These are phyloP conservation scores for Hericium alpestre DNA, from an alignment of 768 basidiomycete genomes.

Conservation along the genomic window DNA sequence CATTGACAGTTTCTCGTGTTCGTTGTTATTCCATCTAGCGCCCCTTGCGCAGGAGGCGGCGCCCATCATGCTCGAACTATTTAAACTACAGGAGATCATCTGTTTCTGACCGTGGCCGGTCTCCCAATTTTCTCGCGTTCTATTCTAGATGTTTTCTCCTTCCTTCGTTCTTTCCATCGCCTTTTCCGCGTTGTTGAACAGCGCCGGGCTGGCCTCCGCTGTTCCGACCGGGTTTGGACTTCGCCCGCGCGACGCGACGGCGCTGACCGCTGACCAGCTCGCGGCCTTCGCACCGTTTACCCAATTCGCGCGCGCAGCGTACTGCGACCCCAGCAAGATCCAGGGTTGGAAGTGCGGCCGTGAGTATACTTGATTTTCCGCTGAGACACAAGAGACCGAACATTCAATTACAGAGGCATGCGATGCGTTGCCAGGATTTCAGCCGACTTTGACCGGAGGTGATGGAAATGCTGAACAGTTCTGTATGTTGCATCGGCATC, in stretches of 20 bases:
- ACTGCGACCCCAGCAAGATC: slow-evolving; percentile 28
- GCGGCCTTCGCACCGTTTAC: neutral
- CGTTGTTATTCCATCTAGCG: too few species aligned
- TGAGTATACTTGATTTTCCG: slow-evolving; percentile 14
- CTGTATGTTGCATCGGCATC: slow-evolving; percentile 23
- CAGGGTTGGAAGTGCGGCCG: slow-evolving; percentile 36
- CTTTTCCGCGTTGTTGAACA: neutral
- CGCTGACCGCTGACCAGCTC: neutral
- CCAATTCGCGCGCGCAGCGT: neutral
- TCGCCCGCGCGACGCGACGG: neutral
- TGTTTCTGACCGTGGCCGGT: too few species aligned
- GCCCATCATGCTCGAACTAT: too few species aligned
- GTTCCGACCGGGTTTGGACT: neutral
- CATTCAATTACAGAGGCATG: slow-evolving; percentile 26
- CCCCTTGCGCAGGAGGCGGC: too few species aligned
- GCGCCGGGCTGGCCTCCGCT: neutral
- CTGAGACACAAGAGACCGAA: neutral
- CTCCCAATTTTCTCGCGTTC: too few species aligned
- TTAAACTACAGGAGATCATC: too few species aligned
- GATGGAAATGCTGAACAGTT: slow-evolving; percentile 38
- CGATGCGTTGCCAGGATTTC: slow-evolving; percentile 28
- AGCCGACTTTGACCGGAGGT: slow-evolving; percentile 34
- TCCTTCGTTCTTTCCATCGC: neutral
- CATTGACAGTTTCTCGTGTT: too few species aligned
- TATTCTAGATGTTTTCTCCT: too few species aligned